Evolutionary conservation across 306 rosid genomes (phyloP).

Genomic region (Dicorynia guianensis): DNA sequence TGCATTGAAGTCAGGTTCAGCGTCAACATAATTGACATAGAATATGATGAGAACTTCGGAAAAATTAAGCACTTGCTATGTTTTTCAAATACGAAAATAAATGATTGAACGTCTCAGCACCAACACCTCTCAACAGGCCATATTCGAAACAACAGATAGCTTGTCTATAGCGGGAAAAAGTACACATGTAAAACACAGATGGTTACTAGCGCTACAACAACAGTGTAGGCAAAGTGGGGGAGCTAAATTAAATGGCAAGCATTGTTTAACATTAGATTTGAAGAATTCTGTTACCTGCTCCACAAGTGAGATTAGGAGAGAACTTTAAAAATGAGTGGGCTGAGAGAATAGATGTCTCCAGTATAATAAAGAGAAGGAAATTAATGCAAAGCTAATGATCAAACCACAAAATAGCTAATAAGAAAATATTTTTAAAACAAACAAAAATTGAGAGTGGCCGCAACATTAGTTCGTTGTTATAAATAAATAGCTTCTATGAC

Average conservation of each 20-base stretch:
- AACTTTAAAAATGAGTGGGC: constrained; percentile 59
- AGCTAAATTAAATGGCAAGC: no score
- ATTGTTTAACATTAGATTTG: background rate
- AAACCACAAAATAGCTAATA: constrained; percentile 11
- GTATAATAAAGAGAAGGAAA: background rate
- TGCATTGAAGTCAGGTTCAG: constrained; percentile 49
- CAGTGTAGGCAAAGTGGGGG: background rate
- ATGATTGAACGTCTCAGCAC: constrained; percentile 93
- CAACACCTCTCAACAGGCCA: constrained; percentile 99
- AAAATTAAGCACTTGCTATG: constrained; percentile 79
- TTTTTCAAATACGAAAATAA: constrained; percentile 81
- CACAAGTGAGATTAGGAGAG: constrained; percentile 80
- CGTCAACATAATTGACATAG: constrained; percentile 23
- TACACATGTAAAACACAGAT: constrained; percentile 14
- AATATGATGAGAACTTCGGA: constrained; percentile 25
- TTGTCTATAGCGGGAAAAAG: constrained; percentile 56
- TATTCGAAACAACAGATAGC: constrained; percentile 70
- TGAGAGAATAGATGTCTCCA: constrained; percentile 68
- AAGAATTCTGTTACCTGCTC: constrained; percentile 76
- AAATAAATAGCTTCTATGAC: background rate
- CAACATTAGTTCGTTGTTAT: constrained; percentile 14
- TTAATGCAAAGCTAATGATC: constrained; percentile 35
- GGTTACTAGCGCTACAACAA: constrained; percentile 17
- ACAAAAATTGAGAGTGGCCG: constrained; percentile 1
- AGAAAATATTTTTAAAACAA: constrained; percentile 19